Evolutionary conservation across 208 protist genomes (phyloP).

Genomic region (Trypanosoma avium): DNA sequence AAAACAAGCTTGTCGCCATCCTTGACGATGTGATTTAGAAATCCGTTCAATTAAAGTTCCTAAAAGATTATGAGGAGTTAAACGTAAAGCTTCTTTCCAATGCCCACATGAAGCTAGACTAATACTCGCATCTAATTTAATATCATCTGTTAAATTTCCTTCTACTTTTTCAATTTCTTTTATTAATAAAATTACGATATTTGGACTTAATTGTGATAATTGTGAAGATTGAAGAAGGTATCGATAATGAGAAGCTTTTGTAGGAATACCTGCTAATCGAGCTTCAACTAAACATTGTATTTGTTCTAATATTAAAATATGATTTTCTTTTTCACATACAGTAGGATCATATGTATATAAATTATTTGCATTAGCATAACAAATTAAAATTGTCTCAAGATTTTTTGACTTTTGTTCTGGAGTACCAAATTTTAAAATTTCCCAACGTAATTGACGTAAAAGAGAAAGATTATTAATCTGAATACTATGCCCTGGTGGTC

Average conservation of each 20-base stretch:
- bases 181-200: slow-evolving; percentile 51
- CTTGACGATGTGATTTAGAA: neutral
- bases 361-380: slow-evolving; percentile 33
- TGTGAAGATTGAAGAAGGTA: slow-evolving; percentile 49
- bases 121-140: slow-evolving; percentile 4
- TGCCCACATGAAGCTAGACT: slow-evolving; percentile 1
- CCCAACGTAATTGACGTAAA: slow-evolving; percentile 54
- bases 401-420: slow-evolving; percentile 29
- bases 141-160: slow-evolving; percentile 7
- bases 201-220: slow-evolving; percentile 38
- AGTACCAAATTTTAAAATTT: slow-evolving; percentile 42
- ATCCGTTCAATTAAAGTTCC: neutral
- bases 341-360: slow-evolving; percentile 18
- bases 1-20: slow-evolving; percentile 11
- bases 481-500: slow-evolving; percentile 25
- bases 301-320: slow-evolving; percentile 53
- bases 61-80: neutral
- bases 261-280: slow-evolving; percentile 38
- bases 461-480: slow-evolving; percentile 29
- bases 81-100: slow-evolving; percentile 6
- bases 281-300: slow-evolving; percentile 71
- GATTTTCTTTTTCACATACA: slow-evolving; percentile 19
- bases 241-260: slow-evolving; percentile 46
- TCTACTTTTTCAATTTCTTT: slow-evolving; percentile 10
- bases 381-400: slow-evolving; percentile 44